Evolutionary conservation across 176 grass and related monocot species (phyloP).

Genomic region (Phyllostachys edulis): DNA sequence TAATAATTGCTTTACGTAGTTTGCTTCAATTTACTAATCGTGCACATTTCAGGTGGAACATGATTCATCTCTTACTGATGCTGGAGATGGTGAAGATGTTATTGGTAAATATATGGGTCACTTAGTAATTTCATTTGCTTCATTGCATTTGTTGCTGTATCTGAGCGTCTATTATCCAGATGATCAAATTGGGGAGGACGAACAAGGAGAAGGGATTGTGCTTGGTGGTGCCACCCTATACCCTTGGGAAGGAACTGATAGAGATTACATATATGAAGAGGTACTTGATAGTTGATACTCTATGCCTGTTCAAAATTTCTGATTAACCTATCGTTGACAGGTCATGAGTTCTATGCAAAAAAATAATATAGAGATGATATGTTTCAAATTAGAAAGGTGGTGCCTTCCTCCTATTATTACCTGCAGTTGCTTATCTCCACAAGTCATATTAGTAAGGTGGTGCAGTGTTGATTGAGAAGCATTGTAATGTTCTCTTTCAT

Average conservation of each 20-base stretch:
- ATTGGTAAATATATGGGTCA: slow-evolving; percentile 31
- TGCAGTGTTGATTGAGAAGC: not conserved
- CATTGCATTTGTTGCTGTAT: not conserved
- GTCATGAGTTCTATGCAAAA: not conserved
- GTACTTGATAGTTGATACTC: slow-evolving; percentile 34
- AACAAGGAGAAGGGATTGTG: slow-evolving; percentile 76
- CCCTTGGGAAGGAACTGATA: slow-evolving; percentile 92
- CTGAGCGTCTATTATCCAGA: slow-evolving; percentile 40
- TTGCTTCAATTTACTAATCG: not conserved
- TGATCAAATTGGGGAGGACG: slow-evolving; percentile 80
- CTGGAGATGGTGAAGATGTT: slow-evolving; percentile 37
- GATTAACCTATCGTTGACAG: not conserved
- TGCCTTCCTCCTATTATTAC: not conserved
- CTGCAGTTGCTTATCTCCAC: not conserved
- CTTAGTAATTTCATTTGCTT: not conserved
- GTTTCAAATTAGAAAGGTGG: not conserved
- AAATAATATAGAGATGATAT: not conserved
- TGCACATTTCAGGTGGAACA: slow-evolving; percentile 55
- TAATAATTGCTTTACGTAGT: not conserved
- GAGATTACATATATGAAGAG: slow-evolving; percentile 96
- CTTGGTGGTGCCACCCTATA: slow-evolving; percentile 46
- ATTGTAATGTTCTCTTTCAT: not conserved
- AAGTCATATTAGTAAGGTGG: not conserved
- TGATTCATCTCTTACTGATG: slow-evolving; percentile 49
- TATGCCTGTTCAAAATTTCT: slow-evolving; percentile 8